Conservation (phyloP, 1,284 basidiomycete species). For the Cutaneotrichosporon mucoides region DNA sequence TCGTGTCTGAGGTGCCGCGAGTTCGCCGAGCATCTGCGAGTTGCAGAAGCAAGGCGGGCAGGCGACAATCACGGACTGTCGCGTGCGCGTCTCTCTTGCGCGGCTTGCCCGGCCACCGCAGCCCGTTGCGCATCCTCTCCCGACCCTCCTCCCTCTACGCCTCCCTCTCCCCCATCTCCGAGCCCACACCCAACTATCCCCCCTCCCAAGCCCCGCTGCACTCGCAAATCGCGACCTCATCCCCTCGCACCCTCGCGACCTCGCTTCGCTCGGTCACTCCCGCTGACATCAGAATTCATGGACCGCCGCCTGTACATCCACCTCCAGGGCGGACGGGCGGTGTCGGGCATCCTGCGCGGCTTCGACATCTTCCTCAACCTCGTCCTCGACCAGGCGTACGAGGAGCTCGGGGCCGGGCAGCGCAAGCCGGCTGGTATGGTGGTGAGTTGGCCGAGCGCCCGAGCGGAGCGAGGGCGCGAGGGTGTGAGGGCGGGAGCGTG, state of each 20-base stretch:
- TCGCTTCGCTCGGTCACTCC: background rate
- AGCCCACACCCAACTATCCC: background rate
- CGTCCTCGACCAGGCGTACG: slow-evolving; percentile 90
- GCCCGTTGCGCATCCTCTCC: background rate
- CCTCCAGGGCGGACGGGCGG: slow-evolving; percentile 92
- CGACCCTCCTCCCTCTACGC: background rate
- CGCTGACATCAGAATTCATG: slow-evolving; percentile 69
- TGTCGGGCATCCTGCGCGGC: slow-evolving; percentile 90
- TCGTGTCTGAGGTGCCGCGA: no score
- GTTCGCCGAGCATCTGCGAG: no score
- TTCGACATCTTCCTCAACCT: slow-evolving; percentile 99
- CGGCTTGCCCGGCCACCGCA: background rate
- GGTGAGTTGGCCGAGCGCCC: slow-evolving; percentile 55
- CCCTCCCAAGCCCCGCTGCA: background rate
- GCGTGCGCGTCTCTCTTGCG: no score
- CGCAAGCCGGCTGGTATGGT: slow-evolving; percentile 85
- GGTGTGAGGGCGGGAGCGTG: background rate
- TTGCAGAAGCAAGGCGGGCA: no score
- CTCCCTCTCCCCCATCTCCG: background rate
- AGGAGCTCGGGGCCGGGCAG: slow-evolving; percentile 85
- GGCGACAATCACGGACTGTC: no score
- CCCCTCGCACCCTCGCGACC: no score
- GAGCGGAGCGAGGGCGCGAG: no score
- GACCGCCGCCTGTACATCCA: slow-evolving; percentile 95
- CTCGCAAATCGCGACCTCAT: background rate